A percentile compares a stretch with the other conserved stretches of the same genome.
These are phyloP conservation scores for Penicillium rolfsii DNA, from an alignment of 2,329 filamentous ascomycete genomes.

Conservation along the genomic window DNA sequence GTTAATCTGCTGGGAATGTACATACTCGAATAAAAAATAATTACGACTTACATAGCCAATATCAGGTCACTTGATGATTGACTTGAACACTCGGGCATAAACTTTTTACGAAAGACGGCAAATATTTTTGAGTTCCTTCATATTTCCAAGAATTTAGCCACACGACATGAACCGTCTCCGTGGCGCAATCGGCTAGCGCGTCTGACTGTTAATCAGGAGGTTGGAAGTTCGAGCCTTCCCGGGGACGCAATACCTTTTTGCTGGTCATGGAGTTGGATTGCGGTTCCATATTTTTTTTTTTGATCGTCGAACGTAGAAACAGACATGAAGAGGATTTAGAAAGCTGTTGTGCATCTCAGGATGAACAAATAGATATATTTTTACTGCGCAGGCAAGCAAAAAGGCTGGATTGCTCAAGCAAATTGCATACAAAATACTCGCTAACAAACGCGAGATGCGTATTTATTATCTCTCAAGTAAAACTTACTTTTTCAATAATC, in stretches of 20 bases:
- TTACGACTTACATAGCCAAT: no score
- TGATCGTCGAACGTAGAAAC: background rate
- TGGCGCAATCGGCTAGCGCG: constrained; percentile 43
- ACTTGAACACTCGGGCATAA: background rate
- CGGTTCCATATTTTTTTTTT: background rate
- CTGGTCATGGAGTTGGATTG: no score
- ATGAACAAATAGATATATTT: no score
- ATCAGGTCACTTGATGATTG: background rate
- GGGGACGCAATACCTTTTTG: constrained; percentile 33
- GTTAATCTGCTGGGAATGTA: no score
- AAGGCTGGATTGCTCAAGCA: no score
- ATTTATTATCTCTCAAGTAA: no score
- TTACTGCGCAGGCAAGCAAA: no score
- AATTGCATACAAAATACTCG: no score
- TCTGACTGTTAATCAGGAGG: constrained; percentile 44
- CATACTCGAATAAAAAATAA: no score
- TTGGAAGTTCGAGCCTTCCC: constrained; percentile 49
- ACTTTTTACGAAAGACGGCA: background rate
- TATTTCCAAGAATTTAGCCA: background rate
- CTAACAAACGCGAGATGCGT: no score
- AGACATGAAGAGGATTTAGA: no score
- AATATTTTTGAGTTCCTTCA: background rate
- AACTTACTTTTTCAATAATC: background rate
- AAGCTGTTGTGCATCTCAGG: no score
- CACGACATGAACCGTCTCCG: constrained; percentile 9